Conservation (phyloP, 192 early-diverging fungal species). For the Coemansia sp. region DNA sequence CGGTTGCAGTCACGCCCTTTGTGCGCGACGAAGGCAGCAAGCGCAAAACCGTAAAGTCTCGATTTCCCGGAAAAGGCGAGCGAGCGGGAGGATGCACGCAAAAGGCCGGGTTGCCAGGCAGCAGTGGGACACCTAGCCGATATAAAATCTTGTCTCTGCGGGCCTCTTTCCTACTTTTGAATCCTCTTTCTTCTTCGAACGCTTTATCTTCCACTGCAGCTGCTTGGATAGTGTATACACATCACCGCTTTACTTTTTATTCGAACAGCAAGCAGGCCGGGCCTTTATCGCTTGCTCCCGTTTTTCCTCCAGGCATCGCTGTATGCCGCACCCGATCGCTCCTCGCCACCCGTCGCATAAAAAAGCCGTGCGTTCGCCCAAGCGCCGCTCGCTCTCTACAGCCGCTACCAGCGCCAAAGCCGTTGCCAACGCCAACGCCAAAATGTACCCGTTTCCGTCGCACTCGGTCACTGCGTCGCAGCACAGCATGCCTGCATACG, state of each 20-base stretch:
- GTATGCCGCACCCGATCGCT: not conserved
- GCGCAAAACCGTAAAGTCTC: slow-evolving; percentile 1
- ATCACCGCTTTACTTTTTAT: too few relatives aligned
- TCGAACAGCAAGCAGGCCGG: too few relatives aligned
- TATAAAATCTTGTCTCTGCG: too few relatives aligned
- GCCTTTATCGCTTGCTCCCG: too few relatives aligned
- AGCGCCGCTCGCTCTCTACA: not conserved
- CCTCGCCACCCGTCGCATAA: not conserved
- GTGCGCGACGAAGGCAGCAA: not conserved
- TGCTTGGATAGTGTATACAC: too few relatives aligned
- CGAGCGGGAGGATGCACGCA: not conserved
- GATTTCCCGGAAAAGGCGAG: not conserved
- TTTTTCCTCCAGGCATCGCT: not conserved
- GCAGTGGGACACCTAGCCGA: too few relatives aligned
- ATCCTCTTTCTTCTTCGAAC: too few relatives aligned
- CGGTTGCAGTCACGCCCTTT: slow-evolving; percentile 1
- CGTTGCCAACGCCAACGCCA: not conserved
- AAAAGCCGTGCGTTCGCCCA: not conserved
- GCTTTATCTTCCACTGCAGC: too few relatives aligned
- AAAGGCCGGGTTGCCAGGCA: too few relatives aligned
- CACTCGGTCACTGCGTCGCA: not conserved
- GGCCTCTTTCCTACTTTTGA: too few relatives aligned
- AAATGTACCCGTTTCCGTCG: slow-evolving; percentile 3
- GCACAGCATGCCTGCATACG: not conserved
- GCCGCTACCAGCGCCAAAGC: too few relatives aligned